Base-by-base conservation (phyloP, 2,329 filamentous ascomycete genomes). In the Aspergillus texensis region DNA sequence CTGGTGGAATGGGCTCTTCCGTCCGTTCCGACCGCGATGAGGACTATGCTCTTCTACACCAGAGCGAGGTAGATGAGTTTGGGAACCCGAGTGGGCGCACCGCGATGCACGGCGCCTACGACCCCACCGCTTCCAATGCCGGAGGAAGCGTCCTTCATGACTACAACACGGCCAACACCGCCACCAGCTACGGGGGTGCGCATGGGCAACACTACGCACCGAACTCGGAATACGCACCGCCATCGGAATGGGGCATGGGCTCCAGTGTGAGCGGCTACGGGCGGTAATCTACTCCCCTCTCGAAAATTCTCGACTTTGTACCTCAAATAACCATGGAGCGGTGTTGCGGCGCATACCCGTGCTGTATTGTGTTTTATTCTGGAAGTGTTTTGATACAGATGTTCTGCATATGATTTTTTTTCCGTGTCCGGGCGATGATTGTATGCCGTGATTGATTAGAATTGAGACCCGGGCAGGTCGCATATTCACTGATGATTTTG, bases 21-120 rank as follows among this genome's bases (percentile, higher is more conserved):
- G 78, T 70, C 56, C 78, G 77, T 62, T 75, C 77, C 53, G 76
- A 78, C 43, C 79, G 78, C 41, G 80, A 83, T 56, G 80, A 84
- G 57, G 83, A 86, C 66, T 85, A 86, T 64, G 82, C 83, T 12
- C 75, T 85, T 6, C 73, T 86, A 12, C 80, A 85, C 56, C 79
- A 82, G 64, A 80, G 71, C 64, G 80, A 82, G 62, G 71, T 77
- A 14, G 80, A 83, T 58, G 80, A 82, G 32, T 63, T 81, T n/a
- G 71, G 75, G 54, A 75, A 70, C 62, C 65, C 73, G 14, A 72
- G 75, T 60, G 74, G 74, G 61, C 73, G 77, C 56, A 68, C 74
- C 50, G 72, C 73, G 57, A 74, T 80, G 70, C 74, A 78, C 45
- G 75, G 75, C 19, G 70, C 75, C 52, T 80, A 80, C 56, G 78